A percentile compares a stretch with the other conserved stretches of the same genome.
Evolutionary conservation across 2,329 filamentous ascomycete genomes (phyloP).

Genomic region (Orbilia brochopaga): DNA sequence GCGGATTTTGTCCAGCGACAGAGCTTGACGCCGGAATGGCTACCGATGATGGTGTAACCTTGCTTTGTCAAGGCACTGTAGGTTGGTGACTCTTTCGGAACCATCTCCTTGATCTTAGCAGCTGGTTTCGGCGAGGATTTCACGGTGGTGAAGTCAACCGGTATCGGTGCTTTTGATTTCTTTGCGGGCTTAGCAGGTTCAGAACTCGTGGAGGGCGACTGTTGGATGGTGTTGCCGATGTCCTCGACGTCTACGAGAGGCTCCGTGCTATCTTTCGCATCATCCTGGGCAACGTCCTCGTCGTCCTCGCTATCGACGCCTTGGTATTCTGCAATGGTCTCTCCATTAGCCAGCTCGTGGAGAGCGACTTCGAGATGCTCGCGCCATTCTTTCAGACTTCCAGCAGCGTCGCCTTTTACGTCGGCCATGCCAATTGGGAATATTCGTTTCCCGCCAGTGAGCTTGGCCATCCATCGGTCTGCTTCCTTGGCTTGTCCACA

Average conservation of each 20-base stretch:
- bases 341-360: constrained; percentile 59
- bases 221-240: constrained; percentile 53
- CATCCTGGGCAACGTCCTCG: constrained; percentile 50
- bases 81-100: constrained; percentile 86
- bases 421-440: constrained; percentile 90
- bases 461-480: constrained; percentile 96
- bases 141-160: constrained; percentile 82
- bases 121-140: constrained; percentile 63
- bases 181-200: constrained; percentile 66
- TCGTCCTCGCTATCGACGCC: constrained; percentile 53
- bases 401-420: constrained; percentile 62
- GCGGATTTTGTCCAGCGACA: constrained; percentile 99
- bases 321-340: constrained; percentile 52
- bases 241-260: constrained; percentile 55
- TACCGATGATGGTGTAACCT: constrained; percentile 92
- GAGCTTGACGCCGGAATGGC: constrained; percentile 73
- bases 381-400: constrained; percentile 77
- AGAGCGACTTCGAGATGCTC: constrained; percentile 75
- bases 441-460: constrained; percentile 74
- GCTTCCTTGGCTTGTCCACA: constrained; percentile 86
- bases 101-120: constrained; percentile 81
- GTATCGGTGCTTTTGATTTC: constrained; percentile 64
- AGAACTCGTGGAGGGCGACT: constrained; percentile 12
- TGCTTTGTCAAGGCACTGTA: constrained; percentile 91
- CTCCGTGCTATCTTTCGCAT: constrained; percentile 35